phyloP scores from a whole-genome alignment of 495 filamentous ascomycete genomes.

The Neurospora sp. region DNA sequence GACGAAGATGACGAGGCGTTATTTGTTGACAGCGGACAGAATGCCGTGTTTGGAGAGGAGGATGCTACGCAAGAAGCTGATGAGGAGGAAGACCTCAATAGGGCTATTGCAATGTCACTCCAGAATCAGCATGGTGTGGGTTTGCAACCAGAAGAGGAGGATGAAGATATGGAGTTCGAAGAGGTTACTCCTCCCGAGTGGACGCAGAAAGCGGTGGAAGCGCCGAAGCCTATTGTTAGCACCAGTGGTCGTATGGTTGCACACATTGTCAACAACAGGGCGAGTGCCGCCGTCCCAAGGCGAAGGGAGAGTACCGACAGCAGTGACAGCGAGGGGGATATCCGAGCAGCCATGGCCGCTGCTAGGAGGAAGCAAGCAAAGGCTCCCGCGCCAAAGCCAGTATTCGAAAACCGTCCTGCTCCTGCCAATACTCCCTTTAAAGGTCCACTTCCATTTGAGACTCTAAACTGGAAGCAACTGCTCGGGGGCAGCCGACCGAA shows the following conservation, averaged over 20 bases:
- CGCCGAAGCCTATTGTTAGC: conserved; percentile 40
- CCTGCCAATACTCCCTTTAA: conserved; percentile 47
- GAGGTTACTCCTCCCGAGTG: conserved; percentile 40
- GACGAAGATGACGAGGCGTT: conserved; percentile 47
- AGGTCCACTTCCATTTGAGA: conserved; percentile 85
- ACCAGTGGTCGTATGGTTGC: conserved; percentile 49
- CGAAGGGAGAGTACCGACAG: conserved; percentile 33
- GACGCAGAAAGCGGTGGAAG: conserved; percentile 44
- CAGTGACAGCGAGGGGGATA: conserved; percentile 54
- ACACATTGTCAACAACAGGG: conserved; percentile 52
- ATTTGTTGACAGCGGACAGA: conserved; percentile 45
- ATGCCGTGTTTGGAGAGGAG: conserved; percentile 34
- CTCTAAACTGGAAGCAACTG: conserved; percentile 58
- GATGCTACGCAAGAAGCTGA: conserved; percentile 47
- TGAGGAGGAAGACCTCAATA: conserved; percentile 68
- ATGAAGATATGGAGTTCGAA: conserved; percentile 38
- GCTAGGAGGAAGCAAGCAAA: conserved; percentile 34
- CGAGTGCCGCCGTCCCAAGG: conserved; percentile 42
- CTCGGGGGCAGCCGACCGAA: conserved; percentile 34
- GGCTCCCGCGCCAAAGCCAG: conserved; percentile 10
- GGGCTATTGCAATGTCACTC: conserved; percentile 78
- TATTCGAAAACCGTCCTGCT: conserved; percentile 18
- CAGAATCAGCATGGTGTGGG: conserved; percentile 31
- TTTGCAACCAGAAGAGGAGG: conserved; percentile 24
- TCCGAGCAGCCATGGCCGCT: conserved; percentile 48